These are phyloP conservation scores for Teunomyces gatunensis DNA, from an alignment of 805 yeast genomes.

Conservation along the genomic window DNA sequence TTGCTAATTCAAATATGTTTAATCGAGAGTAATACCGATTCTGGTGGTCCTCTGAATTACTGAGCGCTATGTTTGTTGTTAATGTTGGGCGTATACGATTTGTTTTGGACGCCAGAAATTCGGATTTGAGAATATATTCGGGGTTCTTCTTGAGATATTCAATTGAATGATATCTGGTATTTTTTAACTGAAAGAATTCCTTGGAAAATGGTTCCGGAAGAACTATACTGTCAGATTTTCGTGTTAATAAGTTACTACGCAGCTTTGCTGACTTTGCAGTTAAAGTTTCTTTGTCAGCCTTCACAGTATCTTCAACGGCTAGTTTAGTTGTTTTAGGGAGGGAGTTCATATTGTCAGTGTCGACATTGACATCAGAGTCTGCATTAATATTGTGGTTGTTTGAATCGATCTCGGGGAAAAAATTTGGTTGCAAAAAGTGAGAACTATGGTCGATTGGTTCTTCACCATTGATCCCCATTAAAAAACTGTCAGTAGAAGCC, in stretches of 20 bases:
- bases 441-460: not conserved
- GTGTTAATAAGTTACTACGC: not conserved
- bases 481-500: not conserved
- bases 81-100: not conserved
- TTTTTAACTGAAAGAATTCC: not conserved
- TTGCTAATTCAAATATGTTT: conserved; percentile 55
- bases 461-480: not conserved
- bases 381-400: not conserved
- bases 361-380: not conserved
- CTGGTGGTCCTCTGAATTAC: not conserved
- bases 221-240: not conserved
- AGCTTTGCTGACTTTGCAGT: not conserved
- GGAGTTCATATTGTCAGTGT: not conserved
- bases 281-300: not conserved
- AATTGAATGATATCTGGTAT: not conserved
- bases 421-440: not conserved
- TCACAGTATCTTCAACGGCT: not conserved
- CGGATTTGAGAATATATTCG: not conserved
- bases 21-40: conserved; percentile 49
- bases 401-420: not conserved
- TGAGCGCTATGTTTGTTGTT: not conserved
- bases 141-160: not conserved
- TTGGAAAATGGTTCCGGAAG: not conserved
- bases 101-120: no score
- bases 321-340: no score